These are phyloP conservation scores for Theobroma grandiflorum DNA, from an alignment of 441 rosid species.

Conservation along the genomic window DNA sequence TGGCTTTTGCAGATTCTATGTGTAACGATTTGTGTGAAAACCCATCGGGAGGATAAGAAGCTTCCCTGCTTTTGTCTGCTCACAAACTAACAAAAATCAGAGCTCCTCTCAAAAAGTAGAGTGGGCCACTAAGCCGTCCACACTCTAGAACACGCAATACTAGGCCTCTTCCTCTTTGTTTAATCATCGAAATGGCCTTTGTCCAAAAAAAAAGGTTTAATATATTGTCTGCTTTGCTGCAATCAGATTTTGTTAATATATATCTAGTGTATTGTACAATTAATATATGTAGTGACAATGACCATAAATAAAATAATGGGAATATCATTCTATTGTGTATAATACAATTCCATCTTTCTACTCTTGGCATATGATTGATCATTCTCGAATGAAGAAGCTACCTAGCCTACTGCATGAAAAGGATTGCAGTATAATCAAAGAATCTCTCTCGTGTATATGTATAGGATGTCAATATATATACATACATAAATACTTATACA, in stretches of 20 bases:
- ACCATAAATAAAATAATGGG: background rate
- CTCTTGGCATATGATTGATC: conserved; percentile 18
- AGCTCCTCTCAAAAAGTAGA: conserved; percentile 37
- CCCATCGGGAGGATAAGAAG: conserved; percentile 49
- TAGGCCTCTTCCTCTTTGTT: conserved; percentile 10
- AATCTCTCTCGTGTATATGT: background rate
- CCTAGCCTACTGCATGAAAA: background rate
- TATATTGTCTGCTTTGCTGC: too few relatives aligned
- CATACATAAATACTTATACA: background rate
- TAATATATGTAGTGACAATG: too few relatives aligned
- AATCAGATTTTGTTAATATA: too few relatives aligned
- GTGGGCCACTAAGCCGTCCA: conserved; percentile 51
- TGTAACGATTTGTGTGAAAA: conserved; percentile 42
- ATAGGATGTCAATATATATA: too few relatives aligned
- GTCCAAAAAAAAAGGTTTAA: too few relatives aligned
- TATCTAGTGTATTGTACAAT: too few relatives aligned
- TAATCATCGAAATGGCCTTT: background rate
- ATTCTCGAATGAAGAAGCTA: background rate
- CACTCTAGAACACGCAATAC: conserved; percentile 45
- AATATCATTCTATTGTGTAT: background rate
- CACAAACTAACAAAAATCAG: conserved; percentile 51
- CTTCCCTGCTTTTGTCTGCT: conserved; percentile 68
- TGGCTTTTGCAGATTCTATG: conserved; percentile 54
- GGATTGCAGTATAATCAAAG: conserved; percentile 11
- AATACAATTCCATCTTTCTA: conserved; percentile 25